These are phyloP conservation scores for Exidia glandulosa DNA, from an alignment of 768 basidiomycete species.

Conservation along the genomic window DNA sequence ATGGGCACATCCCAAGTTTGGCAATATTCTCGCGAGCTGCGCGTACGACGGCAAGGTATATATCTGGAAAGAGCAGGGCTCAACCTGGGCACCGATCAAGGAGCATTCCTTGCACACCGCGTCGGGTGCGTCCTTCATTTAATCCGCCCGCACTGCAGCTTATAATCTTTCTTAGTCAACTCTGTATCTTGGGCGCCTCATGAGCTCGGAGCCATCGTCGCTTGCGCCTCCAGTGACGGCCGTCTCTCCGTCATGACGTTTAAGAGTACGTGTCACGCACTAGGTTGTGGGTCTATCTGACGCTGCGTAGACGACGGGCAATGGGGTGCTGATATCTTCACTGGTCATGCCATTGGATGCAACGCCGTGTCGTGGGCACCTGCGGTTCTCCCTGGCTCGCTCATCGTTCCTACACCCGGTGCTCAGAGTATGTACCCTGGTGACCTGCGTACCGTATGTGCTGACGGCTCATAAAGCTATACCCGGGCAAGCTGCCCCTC, in stretches of 20 bases:
- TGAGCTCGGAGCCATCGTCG: slow-evolving; percentile 91
- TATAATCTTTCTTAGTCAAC: slow-evolving; percentile 50
- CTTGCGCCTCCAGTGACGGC: slow-evolving; percentile 94
- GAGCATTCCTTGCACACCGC: slow-evolving; percentile 92
- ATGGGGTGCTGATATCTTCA: slow-evolving; percentile 91
- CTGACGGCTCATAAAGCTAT: no score
- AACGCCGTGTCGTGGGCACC: slow-evolving; percentile 98
- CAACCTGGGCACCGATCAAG: slow-evolving; percentile 83
- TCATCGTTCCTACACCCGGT: slow-evolving; percentile 45
- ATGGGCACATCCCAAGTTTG: slow-evolving; percentile 98
- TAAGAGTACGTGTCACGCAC: slow-evolving; percentile 55
- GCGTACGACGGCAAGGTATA: slow-evolving; percentile 97
- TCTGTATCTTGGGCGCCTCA: slow-evolving; percentile 99
- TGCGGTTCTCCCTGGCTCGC: slow-evolving; percentile 73
- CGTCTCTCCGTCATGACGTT: slow-evolving; percentile 94
- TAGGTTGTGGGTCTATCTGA: not conserved
- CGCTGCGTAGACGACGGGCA: slow-evolving; percentile 74
- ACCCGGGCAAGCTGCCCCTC: slow-evolving; percentile 5
- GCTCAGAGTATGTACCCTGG: not conserved
- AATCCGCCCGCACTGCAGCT: not conserved
- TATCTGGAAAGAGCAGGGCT: slow-evolving; percentile 91
- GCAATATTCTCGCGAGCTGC: slow-evolving; percentile 93
- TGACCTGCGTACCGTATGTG: not conserved
- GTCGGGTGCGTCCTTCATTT: slow-evolving; percentile 52
- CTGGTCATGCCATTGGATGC: slow-evolving; percentile 91